Conservation (phyloP, 768 basidiomycete species). For the Gloeostereum incarnatum region DNA sequence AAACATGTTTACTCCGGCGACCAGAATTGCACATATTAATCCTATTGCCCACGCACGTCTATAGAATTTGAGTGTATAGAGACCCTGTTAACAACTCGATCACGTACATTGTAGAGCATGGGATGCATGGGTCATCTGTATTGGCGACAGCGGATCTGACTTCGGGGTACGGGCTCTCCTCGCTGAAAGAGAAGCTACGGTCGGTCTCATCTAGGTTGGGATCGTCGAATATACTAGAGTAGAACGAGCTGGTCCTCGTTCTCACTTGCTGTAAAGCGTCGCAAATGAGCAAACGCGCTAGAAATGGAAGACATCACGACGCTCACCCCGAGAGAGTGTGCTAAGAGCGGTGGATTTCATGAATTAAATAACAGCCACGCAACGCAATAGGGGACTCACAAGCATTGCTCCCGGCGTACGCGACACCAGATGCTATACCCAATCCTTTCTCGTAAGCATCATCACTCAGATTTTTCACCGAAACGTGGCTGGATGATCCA, state of each 20-base stretch:
- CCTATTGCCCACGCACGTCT: slow-evolving; percentile 57
- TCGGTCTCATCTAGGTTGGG: slow-evolving; percentile 22
- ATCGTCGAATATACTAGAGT: slow-evolving; percentile 17
- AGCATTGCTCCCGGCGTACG: too few relatives aligned
- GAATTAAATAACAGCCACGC: too few relatives aligned
- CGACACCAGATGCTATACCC: too few relatives aligned
- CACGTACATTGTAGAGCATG: slow-evolving; percentile 44
- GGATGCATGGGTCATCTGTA: slow-evolving; percentile 60
- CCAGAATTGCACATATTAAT: slow-evolving; percentile 42
- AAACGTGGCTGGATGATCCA: too few relatives aligned
- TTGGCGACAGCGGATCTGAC: slow-evolving; percentile 71
- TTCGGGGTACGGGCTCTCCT: slow-evolving; percentile 83
- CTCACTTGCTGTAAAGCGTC: neutral
- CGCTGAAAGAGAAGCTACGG: slow-evolving; percentile 17
- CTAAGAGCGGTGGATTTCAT: too few relatives aligned
- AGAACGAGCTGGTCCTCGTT: neutral
- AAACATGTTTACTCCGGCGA: slow-evolving; percentile 72
- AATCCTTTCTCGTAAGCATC: too few relatives aligned
- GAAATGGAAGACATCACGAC: too few relatives aligned
- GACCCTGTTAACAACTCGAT: too few relatives aligned
- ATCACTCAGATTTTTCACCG: too few relatives aligned
- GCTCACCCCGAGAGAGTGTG: too few relatives aligned
- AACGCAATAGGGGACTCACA: too few relatives aligned
- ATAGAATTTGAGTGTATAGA: too few relatives aligned
- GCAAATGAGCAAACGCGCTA: neutral